These are phyloP conservation scores for Corylus heterophylla DNA, from an alignment of 306 rosid genomes.

Conservation along the genomic window DNA sequence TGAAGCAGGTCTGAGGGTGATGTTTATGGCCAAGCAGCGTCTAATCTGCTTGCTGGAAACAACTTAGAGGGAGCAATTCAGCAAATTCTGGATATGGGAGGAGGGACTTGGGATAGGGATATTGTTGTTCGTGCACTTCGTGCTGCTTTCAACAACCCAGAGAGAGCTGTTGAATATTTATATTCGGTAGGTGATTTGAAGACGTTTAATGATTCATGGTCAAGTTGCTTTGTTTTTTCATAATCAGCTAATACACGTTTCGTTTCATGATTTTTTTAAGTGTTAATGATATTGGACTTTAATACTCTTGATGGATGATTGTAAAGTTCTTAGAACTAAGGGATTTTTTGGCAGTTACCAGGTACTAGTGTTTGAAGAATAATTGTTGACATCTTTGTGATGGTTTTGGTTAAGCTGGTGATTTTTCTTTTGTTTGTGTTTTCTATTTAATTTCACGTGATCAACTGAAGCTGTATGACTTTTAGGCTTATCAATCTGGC, in stretches of 20 bases:
- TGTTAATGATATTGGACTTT: not conserved
- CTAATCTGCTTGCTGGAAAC: constrained; percentile 83
- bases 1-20: constrained; percentile 63
- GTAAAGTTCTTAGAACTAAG: not conserved
- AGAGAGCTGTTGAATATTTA: constrained; percentile 89
- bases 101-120: constrained; percentile 93
- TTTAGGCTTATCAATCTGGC: not conserved
- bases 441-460: not conserved
- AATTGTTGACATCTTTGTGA: not conserved
- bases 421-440: not conserved
- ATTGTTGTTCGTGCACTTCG: constrained; percentile 88
- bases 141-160: constrained; percentile 95
- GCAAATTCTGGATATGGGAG: constrained; percentile 89
- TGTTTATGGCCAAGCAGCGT: constrained; percentile 80
- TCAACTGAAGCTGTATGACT: not conserved
- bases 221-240: not conserved
- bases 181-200: constrained; percentile 64
- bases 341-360: not conserved
- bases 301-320: not conserved
- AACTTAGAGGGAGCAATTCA: constrained; percentile 77
- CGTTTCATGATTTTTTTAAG: not conserved
- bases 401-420: not conserved
- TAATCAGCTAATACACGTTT: not conserved
- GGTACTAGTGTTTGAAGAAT: not conserved
- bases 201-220: not conserved